Base-by-base conservation (phyloP, 179 eudicot genomes). In the Silene coronaria region DNA sequence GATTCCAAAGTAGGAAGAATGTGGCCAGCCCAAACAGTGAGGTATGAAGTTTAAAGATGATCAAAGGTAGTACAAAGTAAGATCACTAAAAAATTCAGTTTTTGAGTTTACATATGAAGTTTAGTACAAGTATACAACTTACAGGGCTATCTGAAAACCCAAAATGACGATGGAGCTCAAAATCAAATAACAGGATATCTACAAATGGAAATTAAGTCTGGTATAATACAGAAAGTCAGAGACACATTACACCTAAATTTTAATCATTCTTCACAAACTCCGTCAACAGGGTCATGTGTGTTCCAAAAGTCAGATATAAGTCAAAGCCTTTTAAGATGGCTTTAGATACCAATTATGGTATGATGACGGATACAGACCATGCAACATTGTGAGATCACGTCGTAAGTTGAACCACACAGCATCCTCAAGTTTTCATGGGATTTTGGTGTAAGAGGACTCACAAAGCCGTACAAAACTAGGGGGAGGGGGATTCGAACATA, bases 241-340 rank as follows among this genome's bases (percentile, higher is more conserved):
- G 21, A 69, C 6, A 45, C 27, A 42, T 12, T 69, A 69, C 13
- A 22, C 32, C 30, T 19, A 19, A 36, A 36, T 67, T 67, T 34
- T 36, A 11, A 7, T 28, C 48, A 66, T 36, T 36, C 48, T 67
- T 34, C 51, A 34, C 24, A 21, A 67, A 67, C 27, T 36, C 45
- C 22, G 3, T 64, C 69, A 64, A 64, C 21, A 28, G 38, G 45
- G 69, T 34, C 71, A 67, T 21, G 27, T 67, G 53, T 28, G 13
- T 30, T 32, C 42, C 42, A 28, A 64, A 64, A 64, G 32, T 16
- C 5, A 28, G 68, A 32, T 30, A 17, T 30, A 24, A 34, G 42
- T 24, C 57, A 69, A 24, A 69, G 72, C 58, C 55, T 69, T 42
- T 45, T 42, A 42, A 24, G 26, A 69, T 1, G 72, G 58, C 55